Evolutionary conservation across 345 rosid genomes (phyloP), one percentile per base, ranked within the genome.

Genomic region (Cardamine occulta): DNA sequence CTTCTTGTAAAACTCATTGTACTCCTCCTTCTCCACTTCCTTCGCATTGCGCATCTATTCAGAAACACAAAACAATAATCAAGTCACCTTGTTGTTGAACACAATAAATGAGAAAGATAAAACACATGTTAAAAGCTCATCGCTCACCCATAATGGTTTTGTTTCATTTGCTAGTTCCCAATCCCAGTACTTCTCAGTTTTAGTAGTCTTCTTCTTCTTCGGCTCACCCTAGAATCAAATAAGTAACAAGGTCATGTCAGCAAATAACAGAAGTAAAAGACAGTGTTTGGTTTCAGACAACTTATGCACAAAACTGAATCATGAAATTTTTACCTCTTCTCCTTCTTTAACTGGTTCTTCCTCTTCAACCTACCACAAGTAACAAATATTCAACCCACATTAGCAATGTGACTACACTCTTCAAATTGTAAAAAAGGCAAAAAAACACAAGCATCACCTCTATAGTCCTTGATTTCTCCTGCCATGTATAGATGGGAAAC

Each of bases 121-220:
- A 64, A 35, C 54, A n/a, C 19, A 28, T 0, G 14, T 13, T 3
- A 15, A 63, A 11, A 26, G 39, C 55, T 63, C 55, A 26, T 1
- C 34, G 79, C 97, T 82, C 73, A 95, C 97, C 99, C 99, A 95
- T 76, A 95, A 79, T 1, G 99, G 99, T 81, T 95, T 92, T 59
- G 94, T 92, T 80, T 92, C 97, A 61, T 95, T 95, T 54, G 93
- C 90, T 72, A 95, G 85, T 80, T 92, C 99, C 97, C 94, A 95
- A 58, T 92, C 97, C 99, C 97, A 95, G 73, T 90, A 95, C 83
- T 90, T 92, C 85, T 92, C 99, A 39, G 96, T 90, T 84, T 88
- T 90, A 29, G 97, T 90, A 19, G 86, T 92, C 85, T 83, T 92
- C 79, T 86, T 93, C 83, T 73, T 92, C 67, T 85, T 89, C 57